Conservation (phyloP, 176 grass and related monocot species). For the Aegilops umbellulata region DNA sequence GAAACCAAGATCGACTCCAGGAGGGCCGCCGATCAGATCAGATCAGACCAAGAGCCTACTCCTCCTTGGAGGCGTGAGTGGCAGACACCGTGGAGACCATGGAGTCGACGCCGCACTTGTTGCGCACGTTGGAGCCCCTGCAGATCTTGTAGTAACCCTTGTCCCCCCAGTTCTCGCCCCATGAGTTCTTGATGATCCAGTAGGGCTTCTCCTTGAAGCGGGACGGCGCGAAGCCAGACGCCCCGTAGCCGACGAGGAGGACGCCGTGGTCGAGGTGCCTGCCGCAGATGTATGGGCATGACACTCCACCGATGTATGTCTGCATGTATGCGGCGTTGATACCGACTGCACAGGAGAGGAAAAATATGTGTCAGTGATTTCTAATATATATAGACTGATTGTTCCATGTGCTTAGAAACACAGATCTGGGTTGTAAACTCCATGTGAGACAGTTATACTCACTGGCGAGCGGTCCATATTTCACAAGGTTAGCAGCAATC, state of each 20-base stretch:
- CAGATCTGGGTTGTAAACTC: neutral
- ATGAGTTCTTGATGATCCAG: slow-evolving; percentile 96
- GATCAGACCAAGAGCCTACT: slow-evolving; percentile 20
- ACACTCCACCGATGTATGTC: slow-evolving; percentile 80
- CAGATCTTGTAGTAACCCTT: slow-evolving; percentile 89
- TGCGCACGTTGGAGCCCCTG: slow-evolving; percentile 64
- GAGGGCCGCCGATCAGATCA: slow-evolving; percentile 9
- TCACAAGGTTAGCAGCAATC: slow-evolving; percentile 79
- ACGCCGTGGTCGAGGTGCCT: slow-evolving; percentile 77
- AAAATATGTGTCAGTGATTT: neutral
- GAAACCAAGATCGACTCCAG: slow-evolving; percentile 9
- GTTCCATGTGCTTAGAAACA: neutral
- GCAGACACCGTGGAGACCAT: slow-evolving; percentile 78
- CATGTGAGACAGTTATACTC: slow-evolving; percentile 20
- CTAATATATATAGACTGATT: neutral
- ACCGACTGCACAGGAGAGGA: slow-evolving; percentile 46
- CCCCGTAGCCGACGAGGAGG: slow-evolving; percentile 79
- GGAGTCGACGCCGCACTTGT: slow-evolving; percentile 75
- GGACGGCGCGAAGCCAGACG: slow-evolving; percentile 63
- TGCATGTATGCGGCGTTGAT: slow-evolving; percentile 91
- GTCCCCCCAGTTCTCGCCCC: slow-evolving; percentile 88
- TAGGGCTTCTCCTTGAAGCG: slow-evolving; percentile 89
- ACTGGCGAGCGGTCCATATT: slow-evolving; percentile 79
- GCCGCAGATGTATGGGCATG: slow-evolving; percentile 81
- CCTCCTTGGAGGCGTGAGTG: slow-evolving; percentile 24